Conservation (phyloP, 2,329 filamentous ascomycete species). For the Hypoxylon sp. region DNA sequence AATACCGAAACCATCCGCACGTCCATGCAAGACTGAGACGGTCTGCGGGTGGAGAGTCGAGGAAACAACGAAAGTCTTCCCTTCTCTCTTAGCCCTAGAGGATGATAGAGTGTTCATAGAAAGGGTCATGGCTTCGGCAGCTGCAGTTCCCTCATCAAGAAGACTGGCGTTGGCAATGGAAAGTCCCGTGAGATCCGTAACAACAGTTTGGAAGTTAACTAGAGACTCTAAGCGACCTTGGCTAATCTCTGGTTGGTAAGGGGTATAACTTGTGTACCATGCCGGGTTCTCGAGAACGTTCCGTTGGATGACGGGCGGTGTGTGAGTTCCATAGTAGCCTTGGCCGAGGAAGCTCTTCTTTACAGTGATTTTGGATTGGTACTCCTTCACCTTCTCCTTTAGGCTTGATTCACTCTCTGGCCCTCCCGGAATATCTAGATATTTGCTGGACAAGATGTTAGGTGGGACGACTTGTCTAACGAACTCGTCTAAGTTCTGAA, state of each 20-base stretch:
- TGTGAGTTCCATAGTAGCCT: slow-evolving; percentile 88
- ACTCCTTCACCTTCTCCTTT: slow-evolving; percentile 58
- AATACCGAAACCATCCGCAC: slow-evolving; percentile 92
- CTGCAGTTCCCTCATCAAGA: slow-evolving; percentile 89
- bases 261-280: slow-evolving; percentile 98
- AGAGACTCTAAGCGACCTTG: slow-evolving; percentile 92
- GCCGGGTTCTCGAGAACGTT: slow-evolving; percentile 92
- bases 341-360: slow-evolving; percentile 75
- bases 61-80: slow-evolving; percentile 86
- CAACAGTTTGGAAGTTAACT: slow-evolving; percentile 94
- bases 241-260: slow-evolving; percentile 97
- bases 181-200: slow-evolving; percentile 85
- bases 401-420: slow-evolving; percentile 63
- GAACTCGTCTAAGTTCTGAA: slow-evolving; percentile 79
- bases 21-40: slow-evolving; percentile 80
- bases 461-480: slow-evolving; percentile 83
- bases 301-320: slow-evolving; percentile 88
- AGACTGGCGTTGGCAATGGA: slow-evolving; percentile 91
- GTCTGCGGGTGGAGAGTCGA: slow-evolving; percentile 86
- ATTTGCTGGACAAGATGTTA: slow-evolving; percentile 75
- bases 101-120: slow-evolving; percentile 79
- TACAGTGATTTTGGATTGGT: slow-evolving; percentile 42
- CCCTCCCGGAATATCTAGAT: slow-evolving; percentile 64
- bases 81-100: slow-evolving; percentile 74
- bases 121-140: slow-evolving; percentile 95